These are phyloP conservation scores for Metschnikowia hibisci DNA, from an alignment of 805 yeast genomes.

Conservation along the genomic window DNA sequence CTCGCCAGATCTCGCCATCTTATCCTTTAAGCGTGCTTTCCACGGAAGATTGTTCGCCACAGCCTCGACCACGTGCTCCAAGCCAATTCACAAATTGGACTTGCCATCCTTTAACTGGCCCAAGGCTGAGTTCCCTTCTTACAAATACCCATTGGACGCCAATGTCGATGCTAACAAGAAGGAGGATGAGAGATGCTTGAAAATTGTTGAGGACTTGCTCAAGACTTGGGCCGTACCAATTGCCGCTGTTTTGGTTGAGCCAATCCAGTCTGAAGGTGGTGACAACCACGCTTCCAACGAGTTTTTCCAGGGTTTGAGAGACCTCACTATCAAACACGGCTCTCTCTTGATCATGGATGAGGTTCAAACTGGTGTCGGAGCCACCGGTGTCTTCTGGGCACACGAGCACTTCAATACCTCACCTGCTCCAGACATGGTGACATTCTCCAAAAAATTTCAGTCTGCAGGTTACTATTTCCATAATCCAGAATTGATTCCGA, in stretches of 20 bases:
- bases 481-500: constrained; percentile 68
- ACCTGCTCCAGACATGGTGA: constrained; percentile 78
- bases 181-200: constrained; percentile 82
- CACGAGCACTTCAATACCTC: constrained; percentile 79
- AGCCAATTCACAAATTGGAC: constrained; percentile 90
- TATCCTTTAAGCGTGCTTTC: constrained; percentile 86
- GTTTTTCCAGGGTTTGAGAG: constrained; percentile 81
- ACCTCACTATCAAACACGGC: constrained; percentile 64
- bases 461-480: constrained; percentile 84
- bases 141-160: constrained; percentile 78
- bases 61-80: constrained; percentile 86
- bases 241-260: constrained; percentile 88
- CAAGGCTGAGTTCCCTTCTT: constrained; percentile 85
- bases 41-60: constrained; percentile 95
- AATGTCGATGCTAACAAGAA: constrained; percentile 57
- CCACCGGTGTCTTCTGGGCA: constrained; percentile 83
- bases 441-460: constrained; percentile 86
- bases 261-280: constrained; percentile 90
- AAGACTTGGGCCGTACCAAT: constrained; percentile 68
- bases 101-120: constrained; percentile 97
- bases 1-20: constrained; percentile 77
- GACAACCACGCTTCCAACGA: constrained; percentile 78
- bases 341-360: constrained; percentile 77
- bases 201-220: constrained; percentile 68
- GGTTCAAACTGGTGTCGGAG: constrained; percentile 89